Evolutionary conservation across 345 rosid species (phyloP), one percentile per base, ranked within the genome.

Genomic region (Isatis tinctoria): DNA sequence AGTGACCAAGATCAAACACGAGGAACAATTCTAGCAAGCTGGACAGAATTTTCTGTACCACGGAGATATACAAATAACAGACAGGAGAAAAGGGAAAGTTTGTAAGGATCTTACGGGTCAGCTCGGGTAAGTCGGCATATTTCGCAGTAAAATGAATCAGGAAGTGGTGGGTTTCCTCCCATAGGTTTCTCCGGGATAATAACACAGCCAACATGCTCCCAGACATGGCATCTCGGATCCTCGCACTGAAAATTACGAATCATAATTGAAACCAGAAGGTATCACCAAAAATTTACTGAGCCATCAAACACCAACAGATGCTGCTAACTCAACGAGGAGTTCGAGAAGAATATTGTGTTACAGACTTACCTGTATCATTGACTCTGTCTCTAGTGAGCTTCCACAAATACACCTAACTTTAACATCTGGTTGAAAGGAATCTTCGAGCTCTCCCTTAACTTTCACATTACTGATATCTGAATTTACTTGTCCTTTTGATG

Each of bases 391-490:
- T 81, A 85, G 73, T 44, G 87, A 73, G 73, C 81, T 95, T 82
- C 97, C 98, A 81, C 99, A 95, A 9, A 85, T 83, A 81, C 99
- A 95, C 56, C 97, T 85, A 82, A 92, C 89, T 85, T 86, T 92
- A 41, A 75, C 75, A 58, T 83, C 90, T 53, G 59, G 65, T 53
- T 74, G 85, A 72, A 58, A 76, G 59, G 84, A 65, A 62, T 86
- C 92, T 58, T 84, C 93, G 1, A 39, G 37, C 52, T 92, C 96
- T 49, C 82, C 92, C 78, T 85, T 85, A 67, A 82, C 68, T 80
- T 82, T 85, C 24, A 84, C 58, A 79, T 70, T 85, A 80, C 93
- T 86, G 75, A 82, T 80, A 68, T 90, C 90, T 64, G 92, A 81
- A 52, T 79, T 83, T 57, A 78, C 86, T 71, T 78, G 90, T 43